Conservation (phyloP, 305 asterid species). For the Solanum hybrid region DNA sequence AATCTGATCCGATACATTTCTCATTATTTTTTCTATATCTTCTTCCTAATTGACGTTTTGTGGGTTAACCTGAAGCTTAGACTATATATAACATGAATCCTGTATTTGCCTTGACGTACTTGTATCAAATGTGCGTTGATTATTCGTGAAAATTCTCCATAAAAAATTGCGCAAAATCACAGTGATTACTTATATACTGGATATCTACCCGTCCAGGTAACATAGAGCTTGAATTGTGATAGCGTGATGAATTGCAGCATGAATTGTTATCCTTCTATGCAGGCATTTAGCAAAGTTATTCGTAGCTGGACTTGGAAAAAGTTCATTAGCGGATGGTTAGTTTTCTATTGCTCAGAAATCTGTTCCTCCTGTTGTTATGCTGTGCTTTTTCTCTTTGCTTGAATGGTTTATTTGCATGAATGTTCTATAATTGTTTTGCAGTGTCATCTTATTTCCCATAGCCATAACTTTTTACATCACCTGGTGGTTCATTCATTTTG, state of each 20-base stretch:
- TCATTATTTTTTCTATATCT: not conserved
- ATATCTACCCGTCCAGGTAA: not conserved
- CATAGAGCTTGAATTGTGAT: not conserved
- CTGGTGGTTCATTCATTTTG: constrained; percentile 20
- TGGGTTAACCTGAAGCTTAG: not conserved
- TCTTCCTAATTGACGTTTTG: not conserved
- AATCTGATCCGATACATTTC: not conserved
- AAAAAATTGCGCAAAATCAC: not conserved
- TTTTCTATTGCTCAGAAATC: not conserved
- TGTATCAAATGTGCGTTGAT: not conserved
- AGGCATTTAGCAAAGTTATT: constrained; percentile 45
- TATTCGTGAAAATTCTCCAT: not conserved
- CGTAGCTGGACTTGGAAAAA: constrained; percentile 55
- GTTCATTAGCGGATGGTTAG: constrained; percentile 53
- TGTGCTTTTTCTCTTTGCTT: not conserved
- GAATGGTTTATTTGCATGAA: not conserved
- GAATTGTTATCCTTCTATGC: not conserved
- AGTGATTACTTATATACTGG: not conserved
- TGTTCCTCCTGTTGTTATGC: not conserved
- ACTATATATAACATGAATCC: not conserved
- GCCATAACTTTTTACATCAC: constrained; percentile 16
- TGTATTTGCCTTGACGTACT: not conserved
- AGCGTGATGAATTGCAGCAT: not conserved
- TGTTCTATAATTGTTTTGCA: not conserved
- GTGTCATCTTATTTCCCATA: constrained; percentile 16